Evolutionary conservation across 345 rosid species (phyloP), one percentile per base, ranked within the genome.

Genomic region (Murraya paniculata): DNA sequence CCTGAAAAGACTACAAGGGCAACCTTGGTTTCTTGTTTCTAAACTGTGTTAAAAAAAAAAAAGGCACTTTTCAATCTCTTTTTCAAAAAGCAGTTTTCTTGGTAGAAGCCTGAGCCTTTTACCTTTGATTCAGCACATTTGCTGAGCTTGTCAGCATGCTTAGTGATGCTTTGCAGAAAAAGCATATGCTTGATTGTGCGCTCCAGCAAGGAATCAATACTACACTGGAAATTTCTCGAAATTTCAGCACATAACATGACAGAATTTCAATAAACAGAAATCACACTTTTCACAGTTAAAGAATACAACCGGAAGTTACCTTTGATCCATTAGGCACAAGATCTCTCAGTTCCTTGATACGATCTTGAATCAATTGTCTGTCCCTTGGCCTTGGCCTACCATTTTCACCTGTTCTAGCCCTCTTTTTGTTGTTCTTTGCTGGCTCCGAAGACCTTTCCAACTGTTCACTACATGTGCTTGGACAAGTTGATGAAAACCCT

Each of bases 321-420:
- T 96, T 96, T 41, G 97, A 88, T 69, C 98, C 98, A 83, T 86
- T 92, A 5, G 98, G 99, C 41, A 96, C 99, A 82, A 96, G 93
- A 77, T 92, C 99, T 77, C 99, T 86, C 78, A 96, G 89, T 89
- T 96, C 98, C 89, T 96, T 96, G 50, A 96, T 89, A 64, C 98
- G 91, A 89, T 96, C 99, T 76, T 96, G 99, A 84, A 96, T 96
- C 79, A 93, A 87, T 81, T 96, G 99, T 67, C 99, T 90, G 81
- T 96, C 99, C 86, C 98, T 92, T 73, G 99, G 99, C 65, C 99
- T 88, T 72, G 99, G 97, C 84, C 97, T 90, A 80, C 84, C 86
- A 79, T 84, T 93, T 88, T 96, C 99, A 80, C 94, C 97, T 64
- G 95, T 92, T 83, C 87, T 94, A 66, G 94, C 88, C 86, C 93